Evolutionary conservation across 2,329 filamentous ascomycete species (phyloP), one percentile per base, ranked within the genome.

Genomic region (Sporothrix protearum): DNA sequence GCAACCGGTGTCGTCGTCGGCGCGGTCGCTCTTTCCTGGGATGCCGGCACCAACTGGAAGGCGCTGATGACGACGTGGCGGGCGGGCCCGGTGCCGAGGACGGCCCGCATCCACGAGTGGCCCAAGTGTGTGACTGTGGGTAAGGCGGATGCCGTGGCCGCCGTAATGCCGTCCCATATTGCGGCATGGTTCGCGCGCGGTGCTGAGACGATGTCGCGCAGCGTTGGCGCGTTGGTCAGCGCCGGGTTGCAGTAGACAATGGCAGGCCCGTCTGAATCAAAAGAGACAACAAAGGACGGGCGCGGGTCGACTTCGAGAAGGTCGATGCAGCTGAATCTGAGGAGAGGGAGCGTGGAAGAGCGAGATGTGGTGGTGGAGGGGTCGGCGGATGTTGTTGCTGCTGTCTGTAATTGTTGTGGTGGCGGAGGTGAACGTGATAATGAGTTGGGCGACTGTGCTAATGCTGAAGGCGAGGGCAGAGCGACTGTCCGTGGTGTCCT

Each of bases 251-350:
- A 72, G 71, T 78, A 79, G 42, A 76, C 72, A 22, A 78, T 53
- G 69, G 47, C 16, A 12, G 67, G 39, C 1, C 25, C 36, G 14
- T 42, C 8, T 10, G 59, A 19, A 1, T 49, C 19, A 25, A 71
- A 73, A 61, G 61, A 73, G 30, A 79, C 74, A 64, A 80, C 76
- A 51, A 81, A 79, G 14, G 80, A 77, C 8, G 81, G 81, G 30
- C 81, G 77, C 33, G 79, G 78, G 72, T 83, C 81, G 70, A 76
- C 77, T 69, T 81, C 78, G 73, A 83, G 78, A 51, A 83, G 75
- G 71, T 82, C 80, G 76, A 80, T 74, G 72, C 82, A 76, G 76
- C 77, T 77, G 72, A 78, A 71, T 68, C 16, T 16, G 39, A 61
- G 51, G 9, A 74, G 66, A 3, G 74, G 59, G 16, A 36, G 33